Percentiles rank a stretch among this genome's conserved stretches.
These are phyloP conservation scores for Yamagishiella unicocca DNA, from an alignment of 139 green algal species.

Conservation along the genomic window DNA sequence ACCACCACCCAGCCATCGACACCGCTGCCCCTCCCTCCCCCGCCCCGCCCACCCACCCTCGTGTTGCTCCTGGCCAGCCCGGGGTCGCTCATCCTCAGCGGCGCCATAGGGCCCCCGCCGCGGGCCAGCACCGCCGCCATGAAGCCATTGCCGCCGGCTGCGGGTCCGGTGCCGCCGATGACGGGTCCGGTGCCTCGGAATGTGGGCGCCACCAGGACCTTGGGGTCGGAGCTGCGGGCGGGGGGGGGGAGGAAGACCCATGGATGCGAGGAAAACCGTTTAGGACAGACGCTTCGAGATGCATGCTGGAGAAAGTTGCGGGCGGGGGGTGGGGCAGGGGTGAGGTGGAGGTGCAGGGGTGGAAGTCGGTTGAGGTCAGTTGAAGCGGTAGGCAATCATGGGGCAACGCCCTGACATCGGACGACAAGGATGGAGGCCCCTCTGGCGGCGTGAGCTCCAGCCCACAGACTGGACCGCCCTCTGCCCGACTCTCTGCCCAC, in stretches of 20 bases:
- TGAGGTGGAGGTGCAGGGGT: background rate
- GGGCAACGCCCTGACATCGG: too few species aligned
- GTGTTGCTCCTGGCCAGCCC: background rate
- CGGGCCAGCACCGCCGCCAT: background rate
- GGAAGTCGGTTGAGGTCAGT: too few species aligned
- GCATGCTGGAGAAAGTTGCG: too few species aligned
- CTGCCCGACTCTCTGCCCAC: too few species aligned
- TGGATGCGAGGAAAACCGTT: too few species aligned
- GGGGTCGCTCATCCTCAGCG: slow-evolving; percentile 14
- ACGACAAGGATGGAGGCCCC: too few species aligned
- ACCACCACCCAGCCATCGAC: too few species aligned
- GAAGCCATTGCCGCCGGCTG: background rate
- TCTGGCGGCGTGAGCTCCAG: too few species aligned
- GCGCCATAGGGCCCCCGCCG: background rate
- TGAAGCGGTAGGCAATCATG: too few species aligned
- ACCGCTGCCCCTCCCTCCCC: too few species aligned
- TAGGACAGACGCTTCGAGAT: too few species aligned
- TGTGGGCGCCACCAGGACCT: background rate
- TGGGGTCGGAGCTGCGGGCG: background rate
- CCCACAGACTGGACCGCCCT: too few species aligned
- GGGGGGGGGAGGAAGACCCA: background rate
- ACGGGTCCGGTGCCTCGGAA: background rate
- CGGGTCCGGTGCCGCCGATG: background rate
- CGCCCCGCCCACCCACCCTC: background rate
- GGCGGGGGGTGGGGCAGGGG: background rate